Evolutionary conservation across 495 filamentous ascomycete species (phyloP).

Genomic region (Xylaria grammica): DNA sequence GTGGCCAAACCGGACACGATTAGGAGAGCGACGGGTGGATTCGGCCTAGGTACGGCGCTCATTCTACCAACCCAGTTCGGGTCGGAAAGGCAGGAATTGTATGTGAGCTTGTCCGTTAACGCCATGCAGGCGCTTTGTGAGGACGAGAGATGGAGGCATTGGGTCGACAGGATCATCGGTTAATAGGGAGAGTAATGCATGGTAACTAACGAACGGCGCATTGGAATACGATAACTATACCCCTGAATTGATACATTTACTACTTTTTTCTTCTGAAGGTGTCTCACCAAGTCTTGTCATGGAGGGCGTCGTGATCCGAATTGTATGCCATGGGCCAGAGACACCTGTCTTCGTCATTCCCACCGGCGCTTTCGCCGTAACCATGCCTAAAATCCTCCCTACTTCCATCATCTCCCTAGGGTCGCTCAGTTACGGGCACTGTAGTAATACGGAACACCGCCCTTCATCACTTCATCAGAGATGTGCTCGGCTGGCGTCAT

Average conservation of each 20-base stretch:
- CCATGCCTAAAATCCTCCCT: not conserved
- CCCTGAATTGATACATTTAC: conserved; percentile 13
- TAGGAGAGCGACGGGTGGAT: conserved; percentile 37
- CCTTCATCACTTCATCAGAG: not conserved
- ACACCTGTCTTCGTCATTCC: conserved; percentile 9
- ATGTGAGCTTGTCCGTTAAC: conserved; percentile 39
- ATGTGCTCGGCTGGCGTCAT: conserved; percentile 10
- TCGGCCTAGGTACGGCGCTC: conserved; percentile 38
- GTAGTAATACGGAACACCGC: not conserved
- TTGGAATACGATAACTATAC: conserved; percentile 18
- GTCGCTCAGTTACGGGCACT: not conserved
- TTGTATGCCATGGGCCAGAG: not conserved
- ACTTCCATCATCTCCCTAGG: not conserved
- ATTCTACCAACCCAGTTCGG: conserved; percentile 39
- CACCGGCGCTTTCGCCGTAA: not conserved
- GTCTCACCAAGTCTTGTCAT: conserved; percentile 2
- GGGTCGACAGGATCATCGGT: conserved; percentile 41
- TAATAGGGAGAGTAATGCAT: conserved; percentile 27
- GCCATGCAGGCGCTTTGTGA: conserved; percentile 40
- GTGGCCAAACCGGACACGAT: conserved; percentile 39
- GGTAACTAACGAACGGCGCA: conserved; percentile 20
- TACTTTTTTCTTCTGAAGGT: conserved; percentile 11
- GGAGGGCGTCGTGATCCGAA: conserved; percentile 2
- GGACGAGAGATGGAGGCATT: conserved; percentile 39
- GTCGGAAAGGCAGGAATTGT: conserved; percentile 35